Percentiles rank a stretch among this genome's conserved stretches.
phyloP scores from a whole-genome alignment of 2,329 filamentous ascomycete genomes.

The Colletotrichum sp. region DNA sequence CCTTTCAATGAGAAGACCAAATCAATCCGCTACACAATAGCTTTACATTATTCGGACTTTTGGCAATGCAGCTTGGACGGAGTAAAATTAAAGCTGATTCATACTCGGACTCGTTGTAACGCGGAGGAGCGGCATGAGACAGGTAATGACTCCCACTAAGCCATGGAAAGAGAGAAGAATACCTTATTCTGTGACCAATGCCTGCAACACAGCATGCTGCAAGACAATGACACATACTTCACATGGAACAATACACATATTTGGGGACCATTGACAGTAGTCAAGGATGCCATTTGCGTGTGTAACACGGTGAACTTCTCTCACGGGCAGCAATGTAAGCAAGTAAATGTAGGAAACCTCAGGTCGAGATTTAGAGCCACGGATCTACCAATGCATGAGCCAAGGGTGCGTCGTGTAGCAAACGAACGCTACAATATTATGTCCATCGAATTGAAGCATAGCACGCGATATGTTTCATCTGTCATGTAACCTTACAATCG shows the following conservation, averaged over 20 bases:
- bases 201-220: no score
- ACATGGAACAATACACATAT: background rate
- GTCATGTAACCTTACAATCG: background rate
- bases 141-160: background rate
- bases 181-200: background rate
- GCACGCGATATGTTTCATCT: background rate
- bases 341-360: rapidly evolving
- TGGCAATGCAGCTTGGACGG: background rate
- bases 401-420: background rate
- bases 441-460: background rate
- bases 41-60: no score
- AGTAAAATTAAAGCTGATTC: background rate
- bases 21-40: rapidly evolving
- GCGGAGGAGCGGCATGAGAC: background rate
- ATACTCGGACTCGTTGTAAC: background rate
- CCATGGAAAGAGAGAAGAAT: background rate
- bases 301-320: rapidly evolving
- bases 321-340: background rate
- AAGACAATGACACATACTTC: background rate
- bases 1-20: background rate
- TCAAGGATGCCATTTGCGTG: background rate
- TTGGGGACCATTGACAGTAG: background rate
- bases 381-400: background rate
- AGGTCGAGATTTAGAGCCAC: rapidly evolving
- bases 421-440: background rate